These are phyloP conservation scores for Ophiostoma triangulosporum DNA, from an alignment of 2,329 filamentous ascomycete genomes.

Conservation along the genomic window DNA sequence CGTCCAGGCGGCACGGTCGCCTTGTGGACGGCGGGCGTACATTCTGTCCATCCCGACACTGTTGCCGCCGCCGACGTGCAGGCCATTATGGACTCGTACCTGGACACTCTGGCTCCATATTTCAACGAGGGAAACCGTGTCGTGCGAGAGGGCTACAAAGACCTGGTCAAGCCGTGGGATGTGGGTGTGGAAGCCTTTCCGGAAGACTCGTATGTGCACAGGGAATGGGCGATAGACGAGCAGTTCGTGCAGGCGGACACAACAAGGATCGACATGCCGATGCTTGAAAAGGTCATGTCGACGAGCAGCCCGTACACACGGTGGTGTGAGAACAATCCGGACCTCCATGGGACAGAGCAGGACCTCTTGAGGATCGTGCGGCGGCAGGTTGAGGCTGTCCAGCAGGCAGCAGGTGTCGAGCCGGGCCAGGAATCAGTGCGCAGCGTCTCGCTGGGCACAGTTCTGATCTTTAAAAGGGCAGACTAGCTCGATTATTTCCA, in stretches of 20 bases:
- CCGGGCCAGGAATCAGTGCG: constrained; percentile 18
- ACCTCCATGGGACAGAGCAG: constrained; percentile 25
- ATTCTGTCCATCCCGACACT: constrained; percentile 19
- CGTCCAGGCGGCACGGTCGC: constrained; percentile 41
- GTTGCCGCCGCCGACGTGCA: constrained; percentile 30
- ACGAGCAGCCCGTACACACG: constrained; percentile 28
- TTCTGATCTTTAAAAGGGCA: constrained; percentile 3
- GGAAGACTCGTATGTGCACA: constrained; percentile 23
- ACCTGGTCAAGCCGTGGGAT: constrained; percentile 37
- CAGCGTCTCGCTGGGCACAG: neutral
- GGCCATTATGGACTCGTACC: constrained; percentile 23
- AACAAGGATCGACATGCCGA: constrained; percentile 16
- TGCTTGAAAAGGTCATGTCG: constrained; percentile 23
- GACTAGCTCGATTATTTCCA: neutral
- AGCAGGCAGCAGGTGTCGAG: constrained; percentile 24
- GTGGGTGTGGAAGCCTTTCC: constrained; percentile 26
- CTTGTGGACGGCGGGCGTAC: constrained; percentile 30
- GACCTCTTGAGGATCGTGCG: constrained; percentile 17
- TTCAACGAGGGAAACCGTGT: constrained; percentile 29
- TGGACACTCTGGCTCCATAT: constrained; percentile 25
- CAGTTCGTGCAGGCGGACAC: neutral
- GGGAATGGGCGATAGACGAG: constrained; percentile 28
- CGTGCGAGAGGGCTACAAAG: constrained; percentile 25
- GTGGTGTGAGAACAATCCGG: constrained; percentile 32
- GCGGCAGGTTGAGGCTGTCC: constrained; percentile 11